phyloP scores from a whole-genome alignment of 2,329 filamentous ascomycete genomes.

The Aspergillus persii region DNA sequence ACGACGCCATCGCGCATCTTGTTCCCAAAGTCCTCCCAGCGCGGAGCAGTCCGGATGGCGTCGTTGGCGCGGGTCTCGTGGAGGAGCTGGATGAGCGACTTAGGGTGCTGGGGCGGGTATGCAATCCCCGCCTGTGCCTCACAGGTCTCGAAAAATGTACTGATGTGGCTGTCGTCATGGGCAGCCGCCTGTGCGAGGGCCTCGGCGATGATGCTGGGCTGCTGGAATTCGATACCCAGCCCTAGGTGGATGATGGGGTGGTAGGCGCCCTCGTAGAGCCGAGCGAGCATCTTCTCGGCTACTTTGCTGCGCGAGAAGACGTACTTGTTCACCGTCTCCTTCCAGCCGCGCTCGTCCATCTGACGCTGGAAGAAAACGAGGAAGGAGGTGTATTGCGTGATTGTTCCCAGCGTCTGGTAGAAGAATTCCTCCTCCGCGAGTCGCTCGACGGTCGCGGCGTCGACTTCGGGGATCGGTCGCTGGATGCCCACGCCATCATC shows the following conservation, averaged over 20 bases:
- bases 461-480: slow-evolving; percentile 22
- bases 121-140: no score
- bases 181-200: slow-evolving; percentile 71
- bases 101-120: no score
- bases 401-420: no score
- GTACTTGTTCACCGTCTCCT: slow-evolving; percentile 59
- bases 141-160: no score
- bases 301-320: slow-evolving; percentile 60
- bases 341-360: slow-evolving; percentile 60
- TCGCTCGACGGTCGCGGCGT: slow-evolving; percentile 14
- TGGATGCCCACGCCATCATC: slow-evolving; percentile 26
- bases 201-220: slow-evolving; percentile 73
- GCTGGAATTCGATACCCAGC: slow-evolving; percentile 73
- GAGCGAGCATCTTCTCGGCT: slow-evolving; percentile 63
- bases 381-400: slow-evolving; percentile 61
- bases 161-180: slow-evolving; percentile 44
- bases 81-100: no score
- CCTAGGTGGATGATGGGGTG: slow-evolving; percentile 82
- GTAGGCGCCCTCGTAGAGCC: slow-evolving; percentile 59
- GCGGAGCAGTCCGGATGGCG: no score
- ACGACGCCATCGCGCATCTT: no score
- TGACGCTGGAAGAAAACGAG: slow-evolving; percentile 67
- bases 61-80: no score
- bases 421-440: slow-evolving; percentile 40
- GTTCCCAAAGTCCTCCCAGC: no score